These are phyloP conservation scores for Hymenoscyphus albidus DNA, from an alignment of 2,329 filamentous ascomycete genomes.

Conservation along the genomic window DNA sequence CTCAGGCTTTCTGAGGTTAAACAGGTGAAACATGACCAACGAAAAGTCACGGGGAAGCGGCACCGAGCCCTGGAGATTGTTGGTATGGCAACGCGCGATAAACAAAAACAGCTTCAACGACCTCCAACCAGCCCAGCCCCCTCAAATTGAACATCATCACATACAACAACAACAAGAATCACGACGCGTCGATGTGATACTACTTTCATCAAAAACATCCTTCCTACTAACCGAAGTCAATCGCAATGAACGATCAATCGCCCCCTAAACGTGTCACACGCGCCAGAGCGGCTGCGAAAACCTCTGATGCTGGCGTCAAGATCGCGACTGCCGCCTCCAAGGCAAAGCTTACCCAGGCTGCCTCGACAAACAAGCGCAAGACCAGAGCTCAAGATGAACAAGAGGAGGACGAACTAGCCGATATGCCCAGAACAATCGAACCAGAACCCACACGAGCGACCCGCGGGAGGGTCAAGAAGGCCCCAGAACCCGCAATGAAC, in stretches of 20 bases:
- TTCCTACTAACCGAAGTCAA: conserved; percentile 14
- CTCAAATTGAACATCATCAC: no score
- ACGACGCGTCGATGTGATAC: no score
- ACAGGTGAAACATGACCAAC: no score
- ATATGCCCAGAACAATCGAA: conserved; percentile 28
- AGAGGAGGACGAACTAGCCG: conserved; percentile 12
- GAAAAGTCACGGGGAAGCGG: background rate
- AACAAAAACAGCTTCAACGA: background rate
- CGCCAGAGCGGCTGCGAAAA: conserved; percentile 43
- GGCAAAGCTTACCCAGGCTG: conserved; percentile 35
- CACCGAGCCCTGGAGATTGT: background rate
- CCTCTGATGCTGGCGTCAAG: conserved; percentile 38
- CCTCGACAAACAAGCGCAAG: conserved; percentile 49
- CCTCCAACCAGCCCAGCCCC: no score
- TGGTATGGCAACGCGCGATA: conserved; percentile 4
- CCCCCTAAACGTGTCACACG: conserved; percentile 59
- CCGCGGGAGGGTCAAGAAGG: conserved; percentile 48
- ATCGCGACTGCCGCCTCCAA: conserved; percentile 47
- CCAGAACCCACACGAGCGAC: conserved; percentile 34
- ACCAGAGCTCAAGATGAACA: conserved; percentile 48
- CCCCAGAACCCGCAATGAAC: conserved; percentile 24
- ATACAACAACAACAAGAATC: no score
- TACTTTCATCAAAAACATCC: conserved; percentile 8
- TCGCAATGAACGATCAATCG: conserved; percentile 49
- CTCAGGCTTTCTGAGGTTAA: no score